phyloP scores from a whole-genome alignment of 176 grass and related monocot genomes.

The Aegilops sharonensis region DNA sequence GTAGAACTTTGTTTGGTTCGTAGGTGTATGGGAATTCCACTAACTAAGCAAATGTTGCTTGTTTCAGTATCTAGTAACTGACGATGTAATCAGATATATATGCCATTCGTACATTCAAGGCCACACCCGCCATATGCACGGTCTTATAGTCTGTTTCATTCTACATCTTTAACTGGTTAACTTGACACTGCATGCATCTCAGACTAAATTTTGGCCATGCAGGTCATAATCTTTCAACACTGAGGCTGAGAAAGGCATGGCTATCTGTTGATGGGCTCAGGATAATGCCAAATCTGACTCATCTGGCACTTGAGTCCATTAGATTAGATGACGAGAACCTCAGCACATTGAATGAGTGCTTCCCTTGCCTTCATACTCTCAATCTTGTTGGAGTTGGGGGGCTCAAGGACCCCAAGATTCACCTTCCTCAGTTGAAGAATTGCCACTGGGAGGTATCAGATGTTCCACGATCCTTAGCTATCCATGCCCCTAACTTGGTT shows the following conservation, averaged over 20 bases:
- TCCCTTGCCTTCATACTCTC: conserved; percentile 68
- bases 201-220: conserved; percentile 1
- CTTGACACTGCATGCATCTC: neutral
- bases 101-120: neutral
- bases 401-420: conserved; percentile 59
- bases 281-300: conserved; percentile 58
- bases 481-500: conserved; percentile 53
- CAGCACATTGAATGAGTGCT: conserved; percentile 66
- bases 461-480: conserved; percentile 41
- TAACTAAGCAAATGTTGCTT: neutral
- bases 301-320: conserved; percentile 62
- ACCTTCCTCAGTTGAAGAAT: conserved; percentile 57
- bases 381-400: conserved; percentile 69
- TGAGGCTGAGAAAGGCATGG: conserved; percentile 72
- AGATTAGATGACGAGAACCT: conserved; percentile 76
- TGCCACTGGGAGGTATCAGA: conserved; percentile 71
- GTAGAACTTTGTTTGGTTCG: neutral
- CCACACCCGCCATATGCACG: neutral
- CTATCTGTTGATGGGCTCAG: conserved; percentile 67
- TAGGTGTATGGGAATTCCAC: neutral
- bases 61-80: neutral
- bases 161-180: neutral
- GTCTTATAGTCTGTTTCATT: neutral
- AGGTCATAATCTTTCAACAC: conserved; percentile 57
- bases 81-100: neutral